A percentile compares a stretch with the other conserved stretches of the same genome.
Conservation (phyloP, 2,329 filamentous ascomycete genomes). For the Aspergillus sp. region DNA sequence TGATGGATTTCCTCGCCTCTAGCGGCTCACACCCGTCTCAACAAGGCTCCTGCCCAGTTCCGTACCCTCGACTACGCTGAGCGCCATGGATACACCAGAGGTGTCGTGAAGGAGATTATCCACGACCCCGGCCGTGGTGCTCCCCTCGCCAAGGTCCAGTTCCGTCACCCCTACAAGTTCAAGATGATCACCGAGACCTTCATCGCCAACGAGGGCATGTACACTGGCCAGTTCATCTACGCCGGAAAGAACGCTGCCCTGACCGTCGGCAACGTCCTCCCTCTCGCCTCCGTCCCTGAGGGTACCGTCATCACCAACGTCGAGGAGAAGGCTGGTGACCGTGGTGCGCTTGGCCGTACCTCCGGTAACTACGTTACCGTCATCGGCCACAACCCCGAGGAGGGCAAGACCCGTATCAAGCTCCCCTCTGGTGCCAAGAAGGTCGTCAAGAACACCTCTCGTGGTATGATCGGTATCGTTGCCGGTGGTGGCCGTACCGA, state of each 20-base stretch:
- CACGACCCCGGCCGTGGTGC: constrained; percentile 98
- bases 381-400: constrained; percentile 95
- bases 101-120: constrained; percentile 98
- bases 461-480: constrained; percentile 99
- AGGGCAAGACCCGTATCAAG: constrained; percentile 99
- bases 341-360: constrained; percentile 91
- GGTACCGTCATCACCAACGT: constrained; percentile 99
- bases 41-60: constrained; percentile 95
- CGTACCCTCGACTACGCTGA: constrained; percentile 94
- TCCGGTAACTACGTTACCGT: constrained; percentile 99
- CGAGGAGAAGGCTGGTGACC: constrained; percentile 97
- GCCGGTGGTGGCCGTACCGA: constrained; percentile 99
- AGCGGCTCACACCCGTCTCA: constrained; percentile 84
- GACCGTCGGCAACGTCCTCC: constrained; percentile 96
- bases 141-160: constrained; percentile 92
- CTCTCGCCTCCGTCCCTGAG: constrained; percentile 90
- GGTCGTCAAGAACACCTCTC: constrained; percentile 85
- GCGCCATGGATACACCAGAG: constrained; percentile 95
- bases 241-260: constrained; percentile 98
- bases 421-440: constrained; percentile 99
- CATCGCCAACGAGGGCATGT: constrained; percentile 99
- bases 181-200: constrained; percentile 98
- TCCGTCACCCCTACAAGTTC: constrained; percentile 98
- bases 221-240: constrained; percentile 99
- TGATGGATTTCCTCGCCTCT: constrained; percentile 32